Base-by-base conservation (phyloP, 169 alveolate species). In the Eimeria falciformis region DNA sequence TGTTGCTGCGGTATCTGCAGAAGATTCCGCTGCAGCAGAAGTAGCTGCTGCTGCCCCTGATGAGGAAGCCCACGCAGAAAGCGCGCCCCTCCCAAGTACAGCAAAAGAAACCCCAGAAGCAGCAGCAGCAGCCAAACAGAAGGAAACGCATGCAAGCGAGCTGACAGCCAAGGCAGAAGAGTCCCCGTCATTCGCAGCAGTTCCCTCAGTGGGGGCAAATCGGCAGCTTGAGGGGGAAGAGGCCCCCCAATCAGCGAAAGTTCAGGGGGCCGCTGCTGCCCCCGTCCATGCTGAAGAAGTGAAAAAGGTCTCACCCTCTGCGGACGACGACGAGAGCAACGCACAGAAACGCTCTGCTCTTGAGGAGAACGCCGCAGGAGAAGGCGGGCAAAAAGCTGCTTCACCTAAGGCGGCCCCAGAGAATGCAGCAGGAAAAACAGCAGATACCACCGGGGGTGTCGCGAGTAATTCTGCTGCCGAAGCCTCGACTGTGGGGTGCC, bases 391-490 rank as follows among this genome's bases (percentile, higher is more conserved):
- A 50, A 14, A 50, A 14, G 62, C 14, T 14, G n/a, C 62, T 50
- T 14, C 62, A 7, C 7, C n/a, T 14, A 14, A 7, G 7, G 14
- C 62, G n/a, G 62, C 62, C 14, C n/a, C 62, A 50, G 62, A 50
- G 62, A 14, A 50, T 50, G 62, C 62, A 11, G 62, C 62, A 50
- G 62, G 14, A 14, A 7, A 50, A 50, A 14, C 7, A 50, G 62
- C 62, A 50, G 62, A 14, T 7, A 14, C 62, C n/a, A n/a, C n/a
- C n/a, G n/a, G n/a, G 62, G 62, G n/a, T 50, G 62, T 50, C 62
- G 62, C n/a, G n/a, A n/a, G n/a, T 50, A 21, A 50, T 50, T 50
- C 73, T n/a, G 73, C 73, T 3, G 73, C 37, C 73, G 73, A 62
- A n/a, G 37, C n/a, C 2, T 18, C 73, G 25, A 62, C 73, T 18